These are phyloP conservation scores for Lasiosphaeria ovina DNA, from an alignment of 495 filamentous ascomycete species.

Conservation along the genomic window DNA sequence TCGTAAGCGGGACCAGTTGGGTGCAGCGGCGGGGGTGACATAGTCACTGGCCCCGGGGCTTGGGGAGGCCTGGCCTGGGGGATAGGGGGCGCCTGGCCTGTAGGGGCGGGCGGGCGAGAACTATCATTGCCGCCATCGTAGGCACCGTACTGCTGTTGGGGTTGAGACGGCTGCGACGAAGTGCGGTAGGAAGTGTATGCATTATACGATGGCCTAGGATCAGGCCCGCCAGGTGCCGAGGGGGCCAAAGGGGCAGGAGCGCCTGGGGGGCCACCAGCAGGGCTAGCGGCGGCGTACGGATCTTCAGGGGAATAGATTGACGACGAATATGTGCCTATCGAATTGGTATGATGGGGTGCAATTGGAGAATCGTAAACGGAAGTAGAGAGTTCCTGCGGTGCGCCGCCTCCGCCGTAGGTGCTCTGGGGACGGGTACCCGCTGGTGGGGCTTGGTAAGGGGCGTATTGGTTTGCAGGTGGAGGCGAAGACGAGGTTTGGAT, in stretches of 20 bases:
- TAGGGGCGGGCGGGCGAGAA: conserved; percentile 48
- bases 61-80: conserved; percentile 30
- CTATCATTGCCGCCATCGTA: conserved; percentile 45
- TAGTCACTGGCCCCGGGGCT: conserved; percentile 39
- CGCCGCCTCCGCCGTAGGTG: conserved; percentile 61
- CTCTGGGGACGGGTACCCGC: conserved; percentile 60
- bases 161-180: conserved; percentile 26
- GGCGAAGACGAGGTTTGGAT: conserved; percentile 46
- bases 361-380: conserved; percentile 79
- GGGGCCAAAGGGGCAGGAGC: conserved; percentile 32
- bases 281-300: conserved; percentile 39
- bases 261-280: conserved; percentile 23
- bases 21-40: conserved; percentile 42
- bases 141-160: conserved; percentile 36
- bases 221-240: conserved; percentile 21
- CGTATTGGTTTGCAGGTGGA: conserved; percentile 40
- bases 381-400: conserved; percentile 83
- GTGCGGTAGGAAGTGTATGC: conserved; percentile 3
- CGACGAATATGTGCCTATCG: conserved; percentile 53
- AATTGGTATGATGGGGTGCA: conserved; percentile 50
- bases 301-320: conserved; percentile 62
- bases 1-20: conserved; percentile 41
- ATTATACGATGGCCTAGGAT: conserved; percentile 9
- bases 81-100: conserved; percentile 37
- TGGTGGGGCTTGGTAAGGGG: conserved; percentile 44